Base-by-base conservation (phyloP, 495 filamentous ascomycete genomes). In the Thozetella sp. region DNA sequence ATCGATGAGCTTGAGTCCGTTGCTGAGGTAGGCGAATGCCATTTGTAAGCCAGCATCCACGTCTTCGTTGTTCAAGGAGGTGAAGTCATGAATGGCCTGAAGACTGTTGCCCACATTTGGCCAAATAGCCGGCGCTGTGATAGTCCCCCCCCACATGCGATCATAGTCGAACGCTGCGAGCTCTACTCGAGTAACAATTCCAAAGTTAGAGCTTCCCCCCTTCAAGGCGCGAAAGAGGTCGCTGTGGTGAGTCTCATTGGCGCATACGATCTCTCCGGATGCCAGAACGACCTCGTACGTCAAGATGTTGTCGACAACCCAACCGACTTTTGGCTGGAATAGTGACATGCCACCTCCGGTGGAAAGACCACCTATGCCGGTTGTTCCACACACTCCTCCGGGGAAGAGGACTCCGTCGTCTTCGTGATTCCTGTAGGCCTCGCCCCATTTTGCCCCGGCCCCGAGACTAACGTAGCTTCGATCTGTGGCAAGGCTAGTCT, bases 151-250 rank as follows among this genome's bases (percentile, higher is more conserved):
- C 68, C 71, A 72, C 0, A 59, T 25, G 1, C 67, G 62, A 26
- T 56, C 54, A 12, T 67, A 62, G 30, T 67, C 67, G 52, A 72
- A 70, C 2, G 63, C 26, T 10, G 27, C 58, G 3, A 76, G 22
- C 40, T 72, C 63, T 58, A 74, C 65, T 15, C 64, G 54, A 2
- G 83, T 85, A 19, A 85, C 81, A 1, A 86, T 69, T 4, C 85
- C 84, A 53, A 86, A 85, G 69, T 83, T 86, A 62, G 79, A 83
- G 57, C 73, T 77, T 13, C 83, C 84, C 2, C 83, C 84, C 66
- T 83, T 84, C 56, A 88, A 66, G 22, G 85, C 84, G 73, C 77
- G 80, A 73, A 73, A 87, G 1, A 89, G 75, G 64, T 87, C 81
- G 2, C 63, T 20, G 67, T 84, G 66, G 17, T 51, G 57, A 12